Evolutionary conservation across 1,139 yeast species (phyloP).

Genomic region (Lodderomyces pseudojiufengensis): DNA sequence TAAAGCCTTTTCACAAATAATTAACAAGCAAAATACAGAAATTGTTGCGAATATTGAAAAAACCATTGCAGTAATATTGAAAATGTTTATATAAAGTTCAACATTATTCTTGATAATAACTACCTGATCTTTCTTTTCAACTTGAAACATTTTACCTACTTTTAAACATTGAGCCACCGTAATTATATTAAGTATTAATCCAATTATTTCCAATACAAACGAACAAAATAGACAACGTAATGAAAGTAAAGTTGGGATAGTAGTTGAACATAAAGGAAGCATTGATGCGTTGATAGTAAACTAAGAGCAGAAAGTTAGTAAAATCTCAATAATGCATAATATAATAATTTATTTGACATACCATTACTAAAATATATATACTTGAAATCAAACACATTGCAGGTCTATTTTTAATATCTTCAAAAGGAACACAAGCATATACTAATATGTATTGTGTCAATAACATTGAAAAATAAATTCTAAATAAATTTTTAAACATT

Average conservation of each 20-base stretch:
- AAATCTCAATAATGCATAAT: neutral
- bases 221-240: conserved; percentile 14
- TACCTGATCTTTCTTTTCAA: conserved; percentile 15
- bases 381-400: conserved; percentile 24
- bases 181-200: conserved; percentile 18
- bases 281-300: conserved; percentile 24
- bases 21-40: conserved; percentile 9
- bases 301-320: conserved; percentile 13
- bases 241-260: conserved; percentile 20
- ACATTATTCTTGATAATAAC: conserved; percentile 21
- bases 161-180: conserved; percentile 21
- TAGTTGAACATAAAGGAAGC: conserved; percentile 19
- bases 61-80: conserved; percentile 14
- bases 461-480: conserved; percentile 28
- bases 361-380: conserved; percentile 27
- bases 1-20: conserved; percentile 16
- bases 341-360: conserved; percentile 15
- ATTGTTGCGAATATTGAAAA: conserved; percentile 15
- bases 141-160: conserved; percentile 24
- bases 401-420: conserved; percentile 41
- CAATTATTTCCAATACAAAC: conserved; percentile 20
- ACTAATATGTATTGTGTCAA: conserved; percentile 36
- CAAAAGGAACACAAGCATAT: conserved; percentile 42
- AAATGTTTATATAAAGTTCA: conserved; percentile 19
- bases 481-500: conserved; percentile 19